Base-by-base conservation (phyloP, 148 eudicot species). In the Hydrangea macrophylla region DNA sequence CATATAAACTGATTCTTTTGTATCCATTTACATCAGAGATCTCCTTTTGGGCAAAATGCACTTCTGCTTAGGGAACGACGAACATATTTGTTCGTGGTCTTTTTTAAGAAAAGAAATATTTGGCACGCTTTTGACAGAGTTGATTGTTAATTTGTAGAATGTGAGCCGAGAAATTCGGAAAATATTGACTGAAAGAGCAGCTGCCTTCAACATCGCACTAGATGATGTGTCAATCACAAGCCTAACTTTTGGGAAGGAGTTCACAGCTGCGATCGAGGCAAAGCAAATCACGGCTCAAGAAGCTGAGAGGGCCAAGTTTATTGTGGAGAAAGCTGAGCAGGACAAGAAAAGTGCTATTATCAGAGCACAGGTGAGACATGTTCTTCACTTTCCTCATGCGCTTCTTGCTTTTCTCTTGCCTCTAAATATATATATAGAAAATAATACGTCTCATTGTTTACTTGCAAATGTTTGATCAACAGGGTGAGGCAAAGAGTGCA, bases 401-500 rank as follows among this genome's bases (percentile, higher is more conserved):
- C 18, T 12, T 42, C 48, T 9, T 5, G n/a, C n/a, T n/a, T n/a
- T n/a, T n/a, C n/a, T n/a, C n/a, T n/a, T n/a, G n/a, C n/a, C n/a
- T n/a, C n/a, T n/a, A n/a, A n/a, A n/a, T n/a, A n/a, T n/a, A n/a
- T n/a, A n/a, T n/a, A n/a, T n/a, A n/a, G n/a, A n/a, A n/a, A n/a
- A n/a, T 11, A 42, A 42, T 42, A 15, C 17, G 0, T 42, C 48
- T 42, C 18, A 42, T 42, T 5, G 17, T 0, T 42, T 42, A 42
- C 2, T 40, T 10, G 5, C 8, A 9, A n/a, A n/a, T 40, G 1
- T 42, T 42, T 42, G 1, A 42, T 42, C 48, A 42, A 2, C 84
- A 89, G 96, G 96, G 96, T 72, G 91, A 89, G 48, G 91, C 91
- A 40, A 86, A 82, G 84, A 86, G 91, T 86, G 96, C 91, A 13